Conservation (phyloP, 306 rosid species). For the Ochetophila trinervis region DNA sequence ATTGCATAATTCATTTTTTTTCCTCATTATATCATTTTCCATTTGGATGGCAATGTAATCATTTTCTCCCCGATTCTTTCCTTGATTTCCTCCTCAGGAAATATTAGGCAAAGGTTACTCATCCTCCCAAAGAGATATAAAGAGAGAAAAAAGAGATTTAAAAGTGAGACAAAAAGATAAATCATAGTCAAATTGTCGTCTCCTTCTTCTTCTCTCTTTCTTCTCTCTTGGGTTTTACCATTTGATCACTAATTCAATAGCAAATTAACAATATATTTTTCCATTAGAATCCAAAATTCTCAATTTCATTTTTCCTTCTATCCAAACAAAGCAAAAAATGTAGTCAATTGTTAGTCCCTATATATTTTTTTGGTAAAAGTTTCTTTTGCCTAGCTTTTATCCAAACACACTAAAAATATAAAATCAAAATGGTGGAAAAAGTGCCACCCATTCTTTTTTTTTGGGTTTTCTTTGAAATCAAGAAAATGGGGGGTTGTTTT, state of each 20-base stretch:
- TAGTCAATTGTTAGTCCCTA: neutral
- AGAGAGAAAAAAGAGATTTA: neutral
- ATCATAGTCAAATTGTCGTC: neutral
- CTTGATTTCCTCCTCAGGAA: conserved; percentile 22
- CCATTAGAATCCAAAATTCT: neutral
- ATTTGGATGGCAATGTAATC: neutral
- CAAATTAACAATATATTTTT: neutral
- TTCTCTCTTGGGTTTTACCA: neutral
- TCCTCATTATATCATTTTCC: conserved; percentile 2
- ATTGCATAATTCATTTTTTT: neutral
- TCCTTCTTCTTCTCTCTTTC: neutral
- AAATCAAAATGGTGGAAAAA: conserved; percentile 6
- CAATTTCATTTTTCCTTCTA: neutral
- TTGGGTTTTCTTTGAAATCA: neutral
- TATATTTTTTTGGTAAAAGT: neutral
- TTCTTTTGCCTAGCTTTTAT: neutral
- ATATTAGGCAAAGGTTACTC: neutral
- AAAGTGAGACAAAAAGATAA: neutral
- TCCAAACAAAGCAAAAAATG: neutral
- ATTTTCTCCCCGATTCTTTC: conserved; percentile 18
- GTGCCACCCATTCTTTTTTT: neutral
- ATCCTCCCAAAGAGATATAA: neutral
- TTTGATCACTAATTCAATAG: neutral
- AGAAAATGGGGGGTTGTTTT: conserved; percentile 14
- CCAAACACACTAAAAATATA: neutral